These are phyloP conservation scores for Hymenoscyphus scutula DNA, from an alignment of 2,329 filamentous ascomycete species.

Conservation along the genomic window DNA sequence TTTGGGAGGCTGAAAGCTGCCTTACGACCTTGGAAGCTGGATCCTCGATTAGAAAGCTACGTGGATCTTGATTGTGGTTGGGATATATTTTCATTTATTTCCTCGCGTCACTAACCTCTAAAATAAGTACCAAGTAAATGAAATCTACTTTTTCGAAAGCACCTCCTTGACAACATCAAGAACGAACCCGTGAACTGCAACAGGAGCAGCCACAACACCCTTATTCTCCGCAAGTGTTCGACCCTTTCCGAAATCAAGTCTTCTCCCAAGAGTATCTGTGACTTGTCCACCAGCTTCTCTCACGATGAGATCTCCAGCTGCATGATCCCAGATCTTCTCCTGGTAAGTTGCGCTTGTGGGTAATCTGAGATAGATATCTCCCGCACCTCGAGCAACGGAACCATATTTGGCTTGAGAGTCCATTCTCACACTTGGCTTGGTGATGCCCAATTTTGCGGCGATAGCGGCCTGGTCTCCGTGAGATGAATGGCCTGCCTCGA, in stretches of 20 bases:
- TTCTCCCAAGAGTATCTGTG: conserved; percentile 81
- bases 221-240: conserved; percentile 87
- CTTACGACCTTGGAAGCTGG: too few species aligned
- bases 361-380: conserved; percentile 89
- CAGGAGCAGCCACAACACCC: conserved; percentile 87
- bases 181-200: conserved; percentile 70
- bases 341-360: conserved; percentile 85
- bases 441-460: conserved; percentile 81
- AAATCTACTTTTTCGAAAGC: conserved; percentile 46
- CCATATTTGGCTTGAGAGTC: conserved; percentile 98
- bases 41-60: too few species aligned
- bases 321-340: conserved; percentile 99
- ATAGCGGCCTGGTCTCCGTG: conserved; percentile 87
- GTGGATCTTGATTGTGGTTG: too few species aligned
- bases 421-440: conserved; percentile 85
- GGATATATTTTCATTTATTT: not conserved
- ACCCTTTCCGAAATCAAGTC: conserved; percentile 82
- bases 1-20: too few species aligned
- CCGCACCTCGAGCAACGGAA: conserved; percentile 88
- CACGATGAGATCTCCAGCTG: conserved; percentile 90
- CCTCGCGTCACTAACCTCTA: not conserved
- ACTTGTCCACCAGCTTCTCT: conserved; percentile 90
- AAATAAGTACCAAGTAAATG: not conserved
- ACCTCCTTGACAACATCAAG: conserved; percentile 81
- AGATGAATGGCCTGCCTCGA: conserved; percentile 88